Percentiles rank a stretch among this genome's conserved stretches.
These are phyloP conservation scores for Trypanosoma grayi DNA, from an alignment of 208 protist species.

Conservation along the genomic window DNA sequence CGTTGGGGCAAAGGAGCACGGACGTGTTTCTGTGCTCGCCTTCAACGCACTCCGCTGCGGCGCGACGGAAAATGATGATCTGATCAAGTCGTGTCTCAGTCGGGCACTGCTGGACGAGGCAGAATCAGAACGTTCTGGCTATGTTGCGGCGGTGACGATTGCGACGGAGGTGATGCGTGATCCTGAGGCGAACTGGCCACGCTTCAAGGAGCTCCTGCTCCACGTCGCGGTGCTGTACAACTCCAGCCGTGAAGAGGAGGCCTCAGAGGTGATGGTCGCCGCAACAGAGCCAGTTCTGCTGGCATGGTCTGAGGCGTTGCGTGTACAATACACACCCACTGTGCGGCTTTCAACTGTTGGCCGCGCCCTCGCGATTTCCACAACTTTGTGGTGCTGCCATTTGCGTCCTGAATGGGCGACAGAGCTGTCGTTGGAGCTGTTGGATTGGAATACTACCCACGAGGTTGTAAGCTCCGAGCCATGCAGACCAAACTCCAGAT, in stretches of 20 bases:
- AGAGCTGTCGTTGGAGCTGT: slow-evolving; percentile 48
- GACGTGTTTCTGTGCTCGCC: slow-evolving; percentile 49
- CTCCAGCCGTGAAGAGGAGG: slow-evolving; percentile 71
- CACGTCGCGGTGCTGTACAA: slow-evolving; percentile 72
- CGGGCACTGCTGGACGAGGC: slow-evolving; percentile 33
- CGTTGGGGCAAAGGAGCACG: slow-evolving; percentile 62
- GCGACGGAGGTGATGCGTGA: slow-evolving; percentile 55
- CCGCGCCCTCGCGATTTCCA: slow-evolving; percentile 61
- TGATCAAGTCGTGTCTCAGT: slow-evolving; percentile 35
- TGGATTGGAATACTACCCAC: slow-evolving; percentile 65
- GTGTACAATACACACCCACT: slow-evolving; percentile 65
- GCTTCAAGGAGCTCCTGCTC: slow-evolving; percentile 52
- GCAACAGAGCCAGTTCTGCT: slow-evolving; percentile 69
- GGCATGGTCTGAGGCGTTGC: slow-evolving; percentile 50
- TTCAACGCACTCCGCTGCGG: slow-evolving; percentile 52
- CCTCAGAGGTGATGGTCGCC: slow-evolving; percentile 69
- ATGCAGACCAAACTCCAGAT: slow-evolving; percentile 89
- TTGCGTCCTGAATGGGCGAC: slow-evolving; percentile 26
- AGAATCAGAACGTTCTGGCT: slow-evolving; percentile 58
- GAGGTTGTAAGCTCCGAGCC: slow-evolving; percentile 62
- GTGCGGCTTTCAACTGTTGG: slow-evolving; percentile 69
- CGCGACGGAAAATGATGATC: slow-evolving; percentile 33
- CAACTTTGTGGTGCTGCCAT: slow-evolving; percentile 64
- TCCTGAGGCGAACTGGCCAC: slow-evolving; percentile 36
- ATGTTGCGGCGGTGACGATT: slow-evolving; percentile 57